Base-by-base conservation (phyloP, 2,329 filamentous ascomycete species). In the Diaporthe helianthi region DNA sequence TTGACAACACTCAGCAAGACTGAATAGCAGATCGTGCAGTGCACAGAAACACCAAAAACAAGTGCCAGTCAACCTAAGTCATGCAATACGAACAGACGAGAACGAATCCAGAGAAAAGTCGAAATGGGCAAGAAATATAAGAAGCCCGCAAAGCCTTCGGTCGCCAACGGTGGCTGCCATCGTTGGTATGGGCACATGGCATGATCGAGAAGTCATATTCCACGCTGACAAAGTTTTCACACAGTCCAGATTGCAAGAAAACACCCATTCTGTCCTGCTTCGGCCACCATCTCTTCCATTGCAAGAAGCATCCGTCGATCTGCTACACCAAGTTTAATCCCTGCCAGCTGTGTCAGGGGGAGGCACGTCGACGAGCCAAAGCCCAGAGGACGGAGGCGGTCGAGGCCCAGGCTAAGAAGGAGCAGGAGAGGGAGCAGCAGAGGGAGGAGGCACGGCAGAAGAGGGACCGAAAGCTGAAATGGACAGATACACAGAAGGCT, bases 321-420 rank as follows among this genome's bases (percentile, higher is more conserved):
- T 63, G 58, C 58, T 63, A 63, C 44, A 63, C 58, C 19, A 63
- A 36, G n/a, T 17, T 63, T 8, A 63, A 63, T 24, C 29, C 41
- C 9, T 63, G 58, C 8, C 29, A 33, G 12, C 13, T 49, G 13
- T 63, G 58, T 15, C 44, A 63, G 13, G 58, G 6, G 13, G 58
- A 63, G 1, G 15, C 12, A 7, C 44, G 58, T 2, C 58, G 58
- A 15, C n/a, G n/a, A 7, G 44, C 24, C 4, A 22, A 36, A 24
- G 26, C 26, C 10, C 15, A 49, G 17, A 31, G 12, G n/a, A 22
- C 7, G 44, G 19, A 46, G 58, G 29, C n/a, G 3, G 13, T n/a
- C 9, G 22, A 13, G 3, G 41, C n/a, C 29, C 49, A 36, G 58
- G 41, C 19, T 2, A 29, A 12, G 1, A 7, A 26, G 17, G 13